phyloP scores from a whole-genome alignment of 129 eudicot genomes.

The Escallonia rubra region DNA sequence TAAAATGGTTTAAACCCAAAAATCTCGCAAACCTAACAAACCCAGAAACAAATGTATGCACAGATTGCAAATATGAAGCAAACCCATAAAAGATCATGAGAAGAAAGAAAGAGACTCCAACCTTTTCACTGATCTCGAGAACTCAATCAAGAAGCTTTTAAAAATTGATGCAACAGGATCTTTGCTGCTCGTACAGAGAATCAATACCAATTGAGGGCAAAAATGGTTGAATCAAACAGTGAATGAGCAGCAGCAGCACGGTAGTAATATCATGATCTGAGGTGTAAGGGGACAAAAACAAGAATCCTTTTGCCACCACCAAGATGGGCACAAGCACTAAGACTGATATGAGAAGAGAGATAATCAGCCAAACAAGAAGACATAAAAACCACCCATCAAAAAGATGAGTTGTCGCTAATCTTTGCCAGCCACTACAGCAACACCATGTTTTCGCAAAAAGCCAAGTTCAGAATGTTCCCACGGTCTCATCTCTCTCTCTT shows the following conservation, averaged over 20 bases:
- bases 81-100: neutral
- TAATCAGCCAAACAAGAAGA: neutral
- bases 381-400: constrained; percentile 23
- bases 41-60: neutral
- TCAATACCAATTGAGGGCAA: constrained; percentile 10
- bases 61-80: neutral
- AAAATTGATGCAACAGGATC: constrained; percentile 4
- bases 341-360: no score
- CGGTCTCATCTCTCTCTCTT: constrained; percentile 10
- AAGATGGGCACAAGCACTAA: neutral
- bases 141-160: neutral
- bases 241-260: constrained; percentile 19
- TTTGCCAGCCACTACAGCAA: constrained; percentile 74
- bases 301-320: constrained; percentile 29
- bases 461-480: constrained; percentile 60
- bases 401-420: constrained; percentile 78
- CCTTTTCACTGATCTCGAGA: neutral
- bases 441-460: constrained; percentile 66
- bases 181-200: constrained; percentile 9
- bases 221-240: constrained; percentile 14
- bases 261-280: no score
- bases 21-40: neutral
- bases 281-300: constrained; percentile 21
- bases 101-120: neutral
- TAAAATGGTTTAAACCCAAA: no score